Evolutionary conservation across 2,329 filamentous ascomycete genomes (phyloP), one percentile per base, ranked within the genome.

Genomic region (Cryoendolithus antarcticus): DNA sequence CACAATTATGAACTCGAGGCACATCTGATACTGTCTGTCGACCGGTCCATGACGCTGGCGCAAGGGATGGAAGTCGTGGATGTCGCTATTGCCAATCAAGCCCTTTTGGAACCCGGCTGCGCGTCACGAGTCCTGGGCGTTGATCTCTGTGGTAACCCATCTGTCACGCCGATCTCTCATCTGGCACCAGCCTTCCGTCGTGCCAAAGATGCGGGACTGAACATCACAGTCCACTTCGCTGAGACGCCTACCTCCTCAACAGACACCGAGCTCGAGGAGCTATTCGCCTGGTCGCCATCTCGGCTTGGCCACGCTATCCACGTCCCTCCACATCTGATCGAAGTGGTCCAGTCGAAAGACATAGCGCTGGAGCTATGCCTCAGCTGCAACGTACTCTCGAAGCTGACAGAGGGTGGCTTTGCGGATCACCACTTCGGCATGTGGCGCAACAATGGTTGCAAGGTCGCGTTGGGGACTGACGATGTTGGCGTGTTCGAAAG

Each of bases 401-500:
- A 75, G 47, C 77, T 91, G 75, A 77, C 81, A 37, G 62, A 66
- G 1, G 80, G 81, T 0, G 73, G 75, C 1, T 73, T 71, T 49
- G 51, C 70, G 42, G 76, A 76, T 35, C 84, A 91, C 59, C 84
- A 91, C 62, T 86, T 91, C 60, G 77, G 79, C 9, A 70, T 75
- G 52, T 91, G 84, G 84, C 61, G 64, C 33, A 65, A 72, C 4
- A 69, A 68, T 13, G 69, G 38, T 2, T 74, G 72, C 37, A 68
- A 72, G 3, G 69, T 89, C 33, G 74, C 76, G 4, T 63, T 89
- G 34, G 79, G 86, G 81, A 91, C 84, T 1, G 85, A 91, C 54
- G 83, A 91, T 51, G 80, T 89, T 7, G 85, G 83, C 2, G 75
- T 91, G 13, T 89, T 91, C 51, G 79, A 78, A 36, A 88, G 81